Evolutionary conservation across 176 grass and related monocot species (phyloP), one percentile per base, ranked within the genome.

Genomic region (Areca catechu): DNA sequence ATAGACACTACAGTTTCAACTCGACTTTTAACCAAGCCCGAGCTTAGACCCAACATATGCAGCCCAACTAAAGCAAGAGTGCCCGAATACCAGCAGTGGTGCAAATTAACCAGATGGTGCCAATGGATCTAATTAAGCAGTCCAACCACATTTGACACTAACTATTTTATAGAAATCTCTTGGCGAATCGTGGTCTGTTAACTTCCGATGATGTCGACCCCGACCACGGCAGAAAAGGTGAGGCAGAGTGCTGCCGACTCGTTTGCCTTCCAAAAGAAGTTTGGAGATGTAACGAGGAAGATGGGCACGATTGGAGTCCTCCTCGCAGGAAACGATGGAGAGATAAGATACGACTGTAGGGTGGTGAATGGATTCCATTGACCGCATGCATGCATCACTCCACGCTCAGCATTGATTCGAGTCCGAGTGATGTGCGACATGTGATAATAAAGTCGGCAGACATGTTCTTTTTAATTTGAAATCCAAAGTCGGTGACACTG

Each of bases 271-370:
- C 79, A 80, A 67, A 70, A 22, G 48, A 81, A 85, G 53, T 98
- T 98, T 59, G 82, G 81, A n/a, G 63, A 53, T 0, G 78, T 79
- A 9, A 98, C 93, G 84, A 73, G 83, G 28, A 98, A 65, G 81
- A 89, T 98, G 93, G 88, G 93, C 0, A 21, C 60, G 28, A 58
- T 93, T 58, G 81, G 69, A 14, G 87, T 80, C 43, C 75, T n/a
- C n/a, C n/a, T 92, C 72, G 89, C 81, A 18, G 84, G 88, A 22
- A 43, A 1, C 58, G 53, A 50, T 9, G 93, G 93, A 9, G 72
- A 80, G 84, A 63, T 98, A 56, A 75, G 88, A 65, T 29, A 29
- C 48, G 83, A 85, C 71, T 98, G 93, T 69, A 85, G 93, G 60
- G 76, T 73, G 17, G 71, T 57, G 68, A 76, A 91, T 73, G 59